Evolutionary conservation across 495 filamentous ascomycete genomes (phyloP).

Genomic region (Tuber calosporum): DNA sequence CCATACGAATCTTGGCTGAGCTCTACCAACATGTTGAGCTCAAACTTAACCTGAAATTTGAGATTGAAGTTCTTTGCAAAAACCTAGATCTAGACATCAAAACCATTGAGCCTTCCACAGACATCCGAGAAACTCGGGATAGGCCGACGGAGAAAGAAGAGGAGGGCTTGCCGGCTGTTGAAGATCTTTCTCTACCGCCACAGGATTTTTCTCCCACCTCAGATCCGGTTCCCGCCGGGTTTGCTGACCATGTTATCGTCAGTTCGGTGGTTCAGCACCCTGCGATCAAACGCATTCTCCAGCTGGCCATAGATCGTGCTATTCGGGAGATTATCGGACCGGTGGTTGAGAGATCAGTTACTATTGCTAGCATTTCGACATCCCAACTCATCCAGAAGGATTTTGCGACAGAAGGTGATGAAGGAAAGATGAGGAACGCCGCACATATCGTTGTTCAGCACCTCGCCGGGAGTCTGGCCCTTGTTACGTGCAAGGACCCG

Average conservation of each 20-base stretch:
- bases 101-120: constrained; percentile 70
- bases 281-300: constrained; percentile 72
- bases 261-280: constrained; percentile 56
- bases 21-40: constrained; percentile 87
- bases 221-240: constrained; percentile 31
- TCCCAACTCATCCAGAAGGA: constrained; percentile 91
- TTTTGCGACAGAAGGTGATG: constrained; percentile 85
- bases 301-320: constrained; percentile 73
- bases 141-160: constrained; percentile 45
- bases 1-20: constrained; percentile 77
- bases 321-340: constrained; percentile 92
- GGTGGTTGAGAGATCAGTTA: constrained; percentile 93
- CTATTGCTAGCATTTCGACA: constrained; percentile 92
- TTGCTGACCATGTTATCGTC: constrained; percentile 38
- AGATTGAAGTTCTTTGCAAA: constrained; percentile 94
- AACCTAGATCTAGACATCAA: constrained; percentile 83
- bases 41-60: constrained; percentile 92
- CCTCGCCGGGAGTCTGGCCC: constrained; percentile 81
- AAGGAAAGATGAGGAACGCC: constrained; percentile 71
- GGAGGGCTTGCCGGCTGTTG: constrained; percentile 46
- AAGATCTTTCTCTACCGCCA: constrained; percentile 45
- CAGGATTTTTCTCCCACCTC: constrained; percentile 31
- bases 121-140: constrained; percentile 72
- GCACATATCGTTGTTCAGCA: constrained; percentile 88
- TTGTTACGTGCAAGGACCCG: constrained; percentile 97